These are phyloP conservation scores for Rosa multiflora DNA, from an alignment of 306 rosid genomes.

Conservation along the genomic window DNA sequence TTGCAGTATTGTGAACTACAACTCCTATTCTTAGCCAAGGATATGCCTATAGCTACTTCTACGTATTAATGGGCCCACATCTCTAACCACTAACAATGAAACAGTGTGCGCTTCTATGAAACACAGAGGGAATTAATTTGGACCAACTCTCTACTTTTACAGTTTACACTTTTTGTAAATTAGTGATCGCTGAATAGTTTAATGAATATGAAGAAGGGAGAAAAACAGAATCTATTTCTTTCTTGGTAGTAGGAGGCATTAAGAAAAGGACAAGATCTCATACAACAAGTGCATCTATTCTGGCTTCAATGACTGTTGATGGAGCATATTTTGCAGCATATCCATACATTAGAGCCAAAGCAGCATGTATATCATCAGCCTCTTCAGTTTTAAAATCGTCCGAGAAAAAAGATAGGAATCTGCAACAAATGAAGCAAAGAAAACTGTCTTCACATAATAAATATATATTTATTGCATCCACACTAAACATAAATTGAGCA, in stretches of 20 bases:
- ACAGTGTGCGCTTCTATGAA: not conserved
- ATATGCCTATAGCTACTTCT: not conserved
- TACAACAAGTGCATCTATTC: slow-evolving; percentile 97
- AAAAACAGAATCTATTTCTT: not conserved
- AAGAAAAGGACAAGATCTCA: slow-evolving; percentile 42
- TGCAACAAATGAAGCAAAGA: slow-evolving; percentile 44
- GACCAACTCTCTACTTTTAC: not conserved
- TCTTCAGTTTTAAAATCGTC: slow-evolving; percentile 79
- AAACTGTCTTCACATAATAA: not conserved
- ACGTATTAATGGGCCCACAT: not conserved
- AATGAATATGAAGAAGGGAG: not conserved
- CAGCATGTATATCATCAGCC: slow-evolving; percentile 96
- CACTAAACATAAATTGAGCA: not conserved
- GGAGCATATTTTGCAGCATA: slow-evolving; percentile 99
- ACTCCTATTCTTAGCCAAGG: not conserved
- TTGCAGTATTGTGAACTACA: not conserved
- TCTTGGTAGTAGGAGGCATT: not conserved
- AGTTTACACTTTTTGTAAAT: not conserved
- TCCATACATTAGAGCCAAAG: slow-evolving; percentile 96
- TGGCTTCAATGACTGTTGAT: slow-evolving; percentile 94
- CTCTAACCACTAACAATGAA: not conserved
- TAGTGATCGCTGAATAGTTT: not conserved
- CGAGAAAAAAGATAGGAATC: slow-evolving; percentile 84
- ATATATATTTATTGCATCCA: not conserved
- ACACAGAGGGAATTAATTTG: not conserved